phyloP scores from a whole-genome alignment of 805 yeast species.

The Blastobotrys americana region DNA sequence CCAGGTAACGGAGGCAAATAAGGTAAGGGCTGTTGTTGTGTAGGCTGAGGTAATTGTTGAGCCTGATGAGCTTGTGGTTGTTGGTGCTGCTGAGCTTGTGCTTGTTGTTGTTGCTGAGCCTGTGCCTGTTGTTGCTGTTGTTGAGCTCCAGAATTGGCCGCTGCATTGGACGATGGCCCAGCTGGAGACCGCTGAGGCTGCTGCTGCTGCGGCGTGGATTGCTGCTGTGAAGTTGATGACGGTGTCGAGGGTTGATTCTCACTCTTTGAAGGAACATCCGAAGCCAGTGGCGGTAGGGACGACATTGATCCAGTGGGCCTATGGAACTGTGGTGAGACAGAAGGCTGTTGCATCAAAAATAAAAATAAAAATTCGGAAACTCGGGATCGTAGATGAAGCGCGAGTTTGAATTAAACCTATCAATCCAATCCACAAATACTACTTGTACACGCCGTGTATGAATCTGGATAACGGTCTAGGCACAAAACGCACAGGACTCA shows the following conservation, averaged over 20 bases:
- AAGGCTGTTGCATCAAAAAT: background rate
- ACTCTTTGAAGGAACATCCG: background rate
- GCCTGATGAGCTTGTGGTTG: constrained; percentile 9
- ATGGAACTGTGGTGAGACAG: background rate
- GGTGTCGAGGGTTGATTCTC: background rate
- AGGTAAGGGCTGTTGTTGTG: background rate
- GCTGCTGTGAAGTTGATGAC: constrained; percentile 1
- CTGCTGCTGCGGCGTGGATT: background rate
- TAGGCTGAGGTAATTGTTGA: constrained; percentile 9
- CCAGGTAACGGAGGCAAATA: background rate
- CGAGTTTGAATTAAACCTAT: too few relatives aligned
- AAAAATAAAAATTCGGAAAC: too few relatives aligned
- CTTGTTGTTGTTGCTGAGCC: constrained; percentile 10
- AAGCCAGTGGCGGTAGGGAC: background rate
- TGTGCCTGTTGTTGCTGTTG: constrained; percentile 10
- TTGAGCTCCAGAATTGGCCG: background rate
- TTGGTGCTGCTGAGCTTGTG: constrained; percentile 13
- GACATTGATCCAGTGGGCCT: constrained; percentile 3
- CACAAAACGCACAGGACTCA: too few relatives aligned
- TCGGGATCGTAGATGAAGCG: too few relatives aligned
- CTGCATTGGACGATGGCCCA: background rate
- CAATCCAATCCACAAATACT: too few relatives aligned
- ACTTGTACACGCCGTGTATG: too few relatives aligned
- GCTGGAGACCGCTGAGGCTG: background rate
- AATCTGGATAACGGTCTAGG: too few relatives aligned